Evolutionary conservation across 2,329 filamentous ascomycete genomes (phyloP).

Genomic region (Claviceps purpurea): DNA sequence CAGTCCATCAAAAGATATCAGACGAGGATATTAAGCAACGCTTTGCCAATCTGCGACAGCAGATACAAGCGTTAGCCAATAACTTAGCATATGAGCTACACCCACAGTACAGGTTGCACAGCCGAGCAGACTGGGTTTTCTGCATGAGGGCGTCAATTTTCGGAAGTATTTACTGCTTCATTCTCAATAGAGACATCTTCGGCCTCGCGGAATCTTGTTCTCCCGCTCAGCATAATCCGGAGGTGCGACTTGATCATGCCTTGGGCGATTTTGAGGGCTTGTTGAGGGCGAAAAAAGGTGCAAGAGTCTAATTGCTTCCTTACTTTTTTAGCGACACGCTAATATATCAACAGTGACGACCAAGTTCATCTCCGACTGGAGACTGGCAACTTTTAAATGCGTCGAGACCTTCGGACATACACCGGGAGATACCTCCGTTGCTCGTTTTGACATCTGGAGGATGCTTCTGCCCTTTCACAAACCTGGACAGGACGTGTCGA

Average conservation of each 20-base stretch:
- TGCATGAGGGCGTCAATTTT: not conserved
- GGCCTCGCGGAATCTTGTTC: not conserved
- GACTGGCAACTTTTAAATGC: not conserved
- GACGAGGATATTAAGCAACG: not conserved
- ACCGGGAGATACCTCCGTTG: not conserved
- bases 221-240: rapidly evolving
- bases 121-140: not conserved
- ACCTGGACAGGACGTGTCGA: not conserved
- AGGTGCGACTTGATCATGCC: not conserved
- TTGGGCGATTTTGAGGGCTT: not conserved
- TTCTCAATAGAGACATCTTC: not conserved
- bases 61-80: not conserved
- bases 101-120: not conserved
- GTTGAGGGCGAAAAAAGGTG: not conserved
- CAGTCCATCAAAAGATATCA: not conserved
- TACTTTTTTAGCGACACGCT: not conserved
- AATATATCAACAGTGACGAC: not conserved
- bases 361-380: not conserved
- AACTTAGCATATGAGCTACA: not conserved
- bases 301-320: no score
- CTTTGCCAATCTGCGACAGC: not conserved
- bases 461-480: not conserved
- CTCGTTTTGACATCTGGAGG: not conserved
- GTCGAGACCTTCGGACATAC: not conserved
- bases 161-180: not conserved